phyloP scores from a whole-genome alignment of 1,284 basidiomycete genomes.

The Ganoderma sinense region DNA sequence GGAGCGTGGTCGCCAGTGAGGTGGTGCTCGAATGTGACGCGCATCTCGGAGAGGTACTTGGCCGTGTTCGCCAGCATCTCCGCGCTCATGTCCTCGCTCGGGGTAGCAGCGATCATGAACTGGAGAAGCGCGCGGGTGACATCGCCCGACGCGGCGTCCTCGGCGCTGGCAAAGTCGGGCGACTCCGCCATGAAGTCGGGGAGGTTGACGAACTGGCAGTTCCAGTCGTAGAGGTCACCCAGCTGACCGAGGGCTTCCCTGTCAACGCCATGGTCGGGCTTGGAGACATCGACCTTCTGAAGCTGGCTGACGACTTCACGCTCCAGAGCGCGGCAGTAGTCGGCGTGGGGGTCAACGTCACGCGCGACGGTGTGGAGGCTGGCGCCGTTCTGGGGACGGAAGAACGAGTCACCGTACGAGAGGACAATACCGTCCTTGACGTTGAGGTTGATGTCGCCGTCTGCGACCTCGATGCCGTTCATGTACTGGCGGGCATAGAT shows the following conservation, averaged over 20 bases:
- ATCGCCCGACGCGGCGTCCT: slow-evolving; percentile 47
- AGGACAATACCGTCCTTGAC: slow-evolving; percentile 82
- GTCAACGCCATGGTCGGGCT: slow-evolving; percentile 40
- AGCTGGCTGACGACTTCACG: slow-evolving; percentile 45
- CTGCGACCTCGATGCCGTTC: slow-evolving; percentile 85
- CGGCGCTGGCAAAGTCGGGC: slow-evolving; percentile 26
- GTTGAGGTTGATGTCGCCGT: slow-evolving; percentile 92
- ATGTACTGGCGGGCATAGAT: slow-evolving; percentile 85
- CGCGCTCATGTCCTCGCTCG: slow-evolving; percentile 54
- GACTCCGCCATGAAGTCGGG: slow-evolving; percentile 41
- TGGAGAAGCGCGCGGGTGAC: slow-evolving; percentile 68
- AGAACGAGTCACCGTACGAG: slow-evolving; percentile 88
- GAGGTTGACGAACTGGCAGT: slow-evolving; percentile 58
- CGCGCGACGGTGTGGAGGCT: slow-evolving; percentile 45
- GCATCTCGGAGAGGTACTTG: slow-evolving; percentile 58
- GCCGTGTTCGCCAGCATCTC: slow-evolving; percentile 63
- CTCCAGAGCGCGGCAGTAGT: slow-evolving; percentile 62
- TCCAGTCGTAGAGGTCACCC: slow-evolving; percentile 55
- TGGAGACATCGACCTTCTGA: slow-evolving; percentile 22
- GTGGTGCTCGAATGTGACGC: slow-evolving; percentile 52
- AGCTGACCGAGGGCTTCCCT: slow-evolving; percentile 45
- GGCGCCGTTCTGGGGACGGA: slow-evolving; percentile 52
- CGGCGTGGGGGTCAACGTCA: slow-evolving; percentile 56
- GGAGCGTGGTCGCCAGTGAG: slow-evolving; percentile 57
- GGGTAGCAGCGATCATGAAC: slow-evolving; percentile 82